These are phyloP conservation scores for Immersiella caudata DNA, from an alignment of 495 filamentous ascomycete genomes.

Conservation along the genomic window DNA sequence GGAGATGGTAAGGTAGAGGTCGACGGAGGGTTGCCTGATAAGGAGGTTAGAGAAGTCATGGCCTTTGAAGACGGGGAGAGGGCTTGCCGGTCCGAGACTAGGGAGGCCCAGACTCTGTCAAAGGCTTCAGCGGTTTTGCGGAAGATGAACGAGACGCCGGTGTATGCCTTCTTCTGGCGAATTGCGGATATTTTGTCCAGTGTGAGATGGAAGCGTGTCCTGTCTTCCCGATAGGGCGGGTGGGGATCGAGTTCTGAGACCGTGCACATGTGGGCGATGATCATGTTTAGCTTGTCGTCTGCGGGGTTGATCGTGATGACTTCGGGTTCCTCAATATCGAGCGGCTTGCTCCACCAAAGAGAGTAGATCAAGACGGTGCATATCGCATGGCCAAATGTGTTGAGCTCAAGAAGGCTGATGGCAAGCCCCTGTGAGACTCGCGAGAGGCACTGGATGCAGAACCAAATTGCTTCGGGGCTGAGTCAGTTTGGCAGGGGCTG, in stretches of 20 bases:
- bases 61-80: not conserved
- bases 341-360: slow-evolving; percentile 27
- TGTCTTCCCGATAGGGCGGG: not conserved
- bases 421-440: slow-evolving; percentile 24
- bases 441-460: slow-evolving; percentile 37
- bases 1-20: slow-evolving; percentile 4
- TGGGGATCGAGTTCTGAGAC: not conserved
- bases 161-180: not conserved
- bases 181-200: not conserved
- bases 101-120: not conserved
- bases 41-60: not conserved
- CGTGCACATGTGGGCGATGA: slow-evolving; percentile 5
- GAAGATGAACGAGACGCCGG: not conserved
- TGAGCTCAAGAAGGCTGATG: slow-evolving; percentile 40
- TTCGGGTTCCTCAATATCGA: slow-evolving; percentile 12
- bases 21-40: not conserved
- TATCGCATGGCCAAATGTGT: slow-evolving; percentile 42
- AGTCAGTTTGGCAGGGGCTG: not conserved
- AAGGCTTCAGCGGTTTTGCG: not conserved
- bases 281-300: not conserved
- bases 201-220: slow-evolving; percentile 3
- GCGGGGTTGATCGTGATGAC: slow-evolving; percentile 1
- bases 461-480: slow-evolving; percentile 30
- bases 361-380: slow-evolving; percentile 41
- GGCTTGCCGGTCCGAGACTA: not conserved